Percentiles rank a stretch among this genome's conserved stretches.
Evolutionary conservation across 2,329 filamentous ascomycete species (phyloP).

Genomic region (Mycosphaerella sp.): DNA sequence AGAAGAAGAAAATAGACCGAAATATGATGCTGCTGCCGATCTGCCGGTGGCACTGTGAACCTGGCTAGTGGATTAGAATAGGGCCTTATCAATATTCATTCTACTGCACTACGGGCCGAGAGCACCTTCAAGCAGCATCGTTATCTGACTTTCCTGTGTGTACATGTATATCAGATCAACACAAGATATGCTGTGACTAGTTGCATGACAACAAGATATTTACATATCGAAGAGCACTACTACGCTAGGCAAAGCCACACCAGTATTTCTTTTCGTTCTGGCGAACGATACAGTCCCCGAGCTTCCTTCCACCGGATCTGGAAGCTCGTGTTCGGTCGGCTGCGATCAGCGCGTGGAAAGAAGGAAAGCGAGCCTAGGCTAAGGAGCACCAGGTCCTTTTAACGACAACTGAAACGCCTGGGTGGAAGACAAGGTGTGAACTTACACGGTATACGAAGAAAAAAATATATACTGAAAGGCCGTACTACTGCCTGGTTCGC

Average conservation of each 20-base stretch:
- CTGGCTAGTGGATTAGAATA: not conserved
- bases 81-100: not conserved
- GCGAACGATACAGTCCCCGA: not conserved
- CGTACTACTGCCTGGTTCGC: too few species aligned
- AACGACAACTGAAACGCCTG: constrained; percentile 11
- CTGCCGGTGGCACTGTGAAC: not conserved
- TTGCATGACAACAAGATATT: too few species aligned
- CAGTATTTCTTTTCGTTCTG: not conserved
- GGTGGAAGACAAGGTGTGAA: constrained; percentile 13
- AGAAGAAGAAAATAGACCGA: not conserved
- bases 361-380: not conserved
- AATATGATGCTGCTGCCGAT: not conserved
- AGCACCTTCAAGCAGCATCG: not conserved
- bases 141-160: not conserved
- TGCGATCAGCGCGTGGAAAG: constrained; percentile 4
- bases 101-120: not conserved
- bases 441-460: constrained; percentile 26
- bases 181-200: too few species aligned
- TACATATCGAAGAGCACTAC: too few species aligned
- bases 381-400: not conserved
- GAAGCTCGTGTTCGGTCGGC: constrained; percentile 1
- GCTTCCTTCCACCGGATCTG: not conserved
- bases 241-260: too few species aligned
- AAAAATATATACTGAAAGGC: too few species aligned
- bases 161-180: too few species aligned